phyloP scores from a whole-genome alignment of 2,329 filamentous ascomycete species.

The Fusarium chlamydosporum region DNA sequence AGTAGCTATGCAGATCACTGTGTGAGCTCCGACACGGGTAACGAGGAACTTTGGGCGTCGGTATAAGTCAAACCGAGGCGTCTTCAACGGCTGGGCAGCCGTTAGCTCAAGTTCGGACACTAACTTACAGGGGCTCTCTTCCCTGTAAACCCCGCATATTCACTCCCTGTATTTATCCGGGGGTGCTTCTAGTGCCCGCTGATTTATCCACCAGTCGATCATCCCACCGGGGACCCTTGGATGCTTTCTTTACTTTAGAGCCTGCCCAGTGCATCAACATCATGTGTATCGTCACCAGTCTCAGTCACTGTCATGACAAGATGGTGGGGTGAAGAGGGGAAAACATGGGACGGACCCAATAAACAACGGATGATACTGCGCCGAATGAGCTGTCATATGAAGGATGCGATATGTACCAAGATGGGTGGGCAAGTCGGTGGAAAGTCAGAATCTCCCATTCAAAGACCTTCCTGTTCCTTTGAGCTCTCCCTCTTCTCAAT shows the following conservation, averaged over 20 bases:
- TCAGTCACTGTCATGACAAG: constrained; percentile 37
- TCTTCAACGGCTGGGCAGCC: constrained; percentile 6
- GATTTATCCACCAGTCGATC: constrained; percentile 39
- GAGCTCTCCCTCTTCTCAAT: not conserved
- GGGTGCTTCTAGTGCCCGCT: constrained; percentile 20
- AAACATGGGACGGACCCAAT: constrained; percentile 5
- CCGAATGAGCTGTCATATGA: constrained; percentile 44
- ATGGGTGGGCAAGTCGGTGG: constrained; percentile 24
- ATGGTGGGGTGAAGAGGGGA: constrained; percentile 47
- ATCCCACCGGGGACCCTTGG: constrained; percentile 27
- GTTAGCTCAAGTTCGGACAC: constrained; percentile 1
- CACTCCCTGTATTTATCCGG: constrained; percentile 43
- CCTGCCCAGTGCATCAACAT: not conserved
- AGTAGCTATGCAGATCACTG: not conserved
- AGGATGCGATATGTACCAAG: constrained; percentile 21
- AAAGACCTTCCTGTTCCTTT: constrained; percentile 27
- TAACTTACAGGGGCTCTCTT: constrained; percentile 10
- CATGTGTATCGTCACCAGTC: constrained; percentile 15
- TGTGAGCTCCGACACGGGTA: not conserved
- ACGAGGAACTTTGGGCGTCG: not conserved
- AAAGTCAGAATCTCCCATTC: constrained; percentile 22
- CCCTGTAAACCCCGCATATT: constrained; percentile 29
- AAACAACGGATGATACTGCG: not conserved
- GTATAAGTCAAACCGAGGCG: constrained; percentile 19
- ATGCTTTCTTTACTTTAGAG: not conserved